Evolutionary conservation across 2,329 filamentous ascomycete genomes (phyloP), one percentile per base, ranked within the genome.

Genomic region (Phoma sp.): DNA sequence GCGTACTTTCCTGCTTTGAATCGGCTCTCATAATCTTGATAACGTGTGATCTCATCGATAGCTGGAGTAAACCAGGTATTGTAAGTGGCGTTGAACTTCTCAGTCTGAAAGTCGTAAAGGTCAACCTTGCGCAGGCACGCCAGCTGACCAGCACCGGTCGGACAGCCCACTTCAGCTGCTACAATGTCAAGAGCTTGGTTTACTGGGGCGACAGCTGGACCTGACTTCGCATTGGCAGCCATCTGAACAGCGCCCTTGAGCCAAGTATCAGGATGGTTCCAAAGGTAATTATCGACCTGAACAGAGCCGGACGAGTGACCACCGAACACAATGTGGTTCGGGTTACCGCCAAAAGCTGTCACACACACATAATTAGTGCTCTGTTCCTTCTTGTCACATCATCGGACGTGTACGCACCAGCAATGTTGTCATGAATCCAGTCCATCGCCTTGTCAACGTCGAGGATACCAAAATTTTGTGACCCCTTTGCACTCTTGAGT

Each of bases 261-360:
- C 51, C 47, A 56, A 1, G 64, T 60, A 9, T 67, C 49, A 10
- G 64, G 62, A 28, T 67, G 61, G 37, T 66, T 67, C 62, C 64
- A 67, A 7, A 67, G 55, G 36, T 67, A 67, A 17, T 67, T 59
- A 18, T 67, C 64, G 2, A 67, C 62, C 32, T 64, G 61, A 10
- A 67, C 64, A 18, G 66, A 61, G 15, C 66, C 66, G n/a, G 64
- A 65, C 1, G 64, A 67, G 32, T 69, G 65, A 2, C 77, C 77
- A 9, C 76, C 77, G n/a, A 79, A 77, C 26, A 78, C 75, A 5
- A 79, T 69, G 42, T 74, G 76, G 17, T 77, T 56, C 10, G 77
- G 76, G 53, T 77, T 67, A 29, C 77, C 77, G 4, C 77, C 76
- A 25, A 78, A 78, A 9, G 51, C 51, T 53, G n/a, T 7, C 14